Conservation (phyloP, 345 rosid species). For the Luvunga scandens region DNA sequence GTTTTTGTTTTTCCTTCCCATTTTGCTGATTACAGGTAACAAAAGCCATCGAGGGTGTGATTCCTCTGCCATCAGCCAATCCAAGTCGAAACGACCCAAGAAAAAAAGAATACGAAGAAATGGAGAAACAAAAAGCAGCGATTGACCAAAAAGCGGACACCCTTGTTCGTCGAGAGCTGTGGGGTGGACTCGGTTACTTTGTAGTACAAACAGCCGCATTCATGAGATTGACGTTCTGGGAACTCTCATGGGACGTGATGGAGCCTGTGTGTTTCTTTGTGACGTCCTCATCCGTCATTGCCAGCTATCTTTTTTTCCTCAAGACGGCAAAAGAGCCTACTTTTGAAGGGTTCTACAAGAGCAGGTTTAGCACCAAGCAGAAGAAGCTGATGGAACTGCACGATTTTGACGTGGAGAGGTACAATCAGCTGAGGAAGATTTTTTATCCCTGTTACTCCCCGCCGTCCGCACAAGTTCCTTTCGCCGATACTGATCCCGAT, state of each 20-base stretch:
- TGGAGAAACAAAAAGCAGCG: conserved; percentile 48
- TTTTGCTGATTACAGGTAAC: conserved; percentile 54
- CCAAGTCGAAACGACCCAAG: conserved; percentile 51
- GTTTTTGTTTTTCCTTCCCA: conserved; percentile 13
- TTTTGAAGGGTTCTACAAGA: conserved; percentile 78
- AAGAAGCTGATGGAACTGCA: conserved; percentile 46
- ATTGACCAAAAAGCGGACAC: conserved; percentile 59
- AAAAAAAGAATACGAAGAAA: conserved; percentile 53
- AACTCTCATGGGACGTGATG: conserved; percentile 98
- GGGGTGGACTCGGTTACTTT: conserved; percentile 68
- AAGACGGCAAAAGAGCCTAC: conserved; percentile 82
- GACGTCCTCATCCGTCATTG: conserved; percentile 71
- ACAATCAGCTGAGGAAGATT: conserved; percentile 48
- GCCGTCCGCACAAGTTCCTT: neutral
- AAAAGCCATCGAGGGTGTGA: conserved; percentile 62
- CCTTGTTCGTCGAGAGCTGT: conserved; percentile 64
- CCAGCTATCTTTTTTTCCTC: conserved; percentile 78
- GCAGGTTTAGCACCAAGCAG: conserved; percentile 68
- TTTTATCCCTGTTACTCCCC: conserved; percentile 28
- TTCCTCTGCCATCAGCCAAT: conserved; percentile 49
- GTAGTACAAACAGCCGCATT: conserved; percentile 76
- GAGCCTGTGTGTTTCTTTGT: conserved; percentile 93
- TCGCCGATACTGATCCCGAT: neutral
- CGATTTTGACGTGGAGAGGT: conserved; percentile 56
- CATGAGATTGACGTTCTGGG: conserved; percentile 99